Conservation (phyloP, 768 basidiomycete genomes). For the Psilocybe tampanensis region DNA sequence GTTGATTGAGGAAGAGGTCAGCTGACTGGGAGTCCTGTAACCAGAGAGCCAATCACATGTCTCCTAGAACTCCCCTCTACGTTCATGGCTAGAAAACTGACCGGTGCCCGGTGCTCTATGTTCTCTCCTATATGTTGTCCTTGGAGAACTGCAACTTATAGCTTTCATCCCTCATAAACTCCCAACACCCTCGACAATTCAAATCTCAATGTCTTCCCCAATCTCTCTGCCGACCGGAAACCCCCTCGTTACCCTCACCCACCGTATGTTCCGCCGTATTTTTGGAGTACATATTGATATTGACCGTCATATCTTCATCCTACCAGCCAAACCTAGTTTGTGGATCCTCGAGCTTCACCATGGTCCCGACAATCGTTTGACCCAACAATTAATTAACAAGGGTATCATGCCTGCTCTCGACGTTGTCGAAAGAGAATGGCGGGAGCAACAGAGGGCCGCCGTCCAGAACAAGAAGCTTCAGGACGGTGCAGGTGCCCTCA, state of each 20-base stretch:
- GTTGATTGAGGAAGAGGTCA: not conserved
- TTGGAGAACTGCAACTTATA: not conserved
- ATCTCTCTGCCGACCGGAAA: slow-evolving; percentile 48
- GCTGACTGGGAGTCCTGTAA: not conserved
- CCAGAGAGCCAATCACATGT: slow-evolving; percentile 28
- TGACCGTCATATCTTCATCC: not conserved
- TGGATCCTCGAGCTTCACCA: slow-evolving; percentile 87
- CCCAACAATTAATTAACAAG: slow-evolving; percentile 53
- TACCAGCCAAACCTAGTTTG: slow-evolving; percentile 54
- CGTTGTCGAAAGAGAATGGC: slow-evolving; percentile 74
- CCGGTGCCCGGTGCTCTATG: not conserved
- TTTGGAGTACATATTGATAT: not conserved
- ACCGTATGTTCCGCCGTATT: slow-evolving; percentile 44
- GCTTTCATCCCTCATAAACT: not conserved
- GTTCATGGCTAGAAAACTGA: slow-evolving; percentile 3
- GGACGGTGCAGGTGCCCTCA: slow-evolving; percentile 68
- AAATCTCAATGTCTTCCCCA: slow-evolving; percentile 56
- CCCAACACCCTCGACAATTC: not conserved
- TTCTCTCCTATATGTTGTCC: not conserved
- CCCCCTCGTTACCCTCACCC: slow-evolving; percentile 67
- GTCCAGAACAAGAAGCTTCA: slow-evolving; percentile 45
- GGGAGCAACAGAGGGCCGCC: slow-evolving; percentile 48
- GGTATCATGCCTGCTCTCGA: slow-evolving; percentile 74
- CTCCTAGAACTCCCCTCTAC: not conserved
- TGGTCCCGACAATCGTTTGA: slow-evolving; percentile 73